Evolutionary conservation across 192 early-diverging fungal species (phyloP), one percentile per base, ranked within the genome.

Genomic region (Podila horticola): DNA sequence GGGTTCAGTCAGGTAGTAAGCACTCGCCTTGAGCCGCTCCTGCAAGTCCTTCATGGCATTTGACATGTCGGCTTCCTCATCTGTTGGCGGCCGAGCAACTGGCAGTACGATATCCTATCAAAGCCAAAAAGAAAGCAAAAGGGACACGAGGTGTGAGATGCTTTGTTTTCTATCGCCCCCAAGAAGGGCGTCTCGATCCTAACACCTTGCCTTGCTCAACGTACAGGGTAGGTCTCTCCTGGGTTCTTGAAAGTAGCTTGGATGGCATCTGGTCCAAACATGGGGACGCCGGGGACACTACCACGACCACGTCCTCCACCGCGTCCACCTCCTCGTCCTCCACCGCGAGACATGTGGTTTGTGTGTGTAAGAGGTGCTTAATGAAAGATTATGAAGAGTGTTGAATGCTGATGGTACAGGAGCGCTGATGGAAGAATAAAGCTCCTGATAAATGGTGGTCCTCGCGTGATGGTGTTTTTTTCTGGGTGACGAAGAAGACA

Each of bases 1-100:
- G 10, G 77, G 77, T 62, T 81, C 77, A 24, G 77, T 81, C 24
- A 81, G 67, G n/a, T 81, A 81, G 20, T 73, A 81, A 28, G 77
- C 51, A 19, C 77, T 69, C 1, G 66, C 41, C 31, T 81, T 69
- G 28, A 67, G 48, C n/a, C 48, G 55, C 5, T 73, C 71, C 45
- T 81, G 48, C 36, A 81, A 33, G 8, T 51, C 41, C 48, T 69
- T 72, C 77, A 81, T 73, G 7, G 69, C 55, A 26, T 69, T 64
- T 15, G 33, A 73, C 70, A 81, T 81, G 5, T 49, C 58, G 10
- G 52, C 22, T 58, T 81, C 77, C 7, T 69, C 66, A 24, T 69
- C 71, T 15, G 66, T 69, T 19, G 71, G 64, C 33, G 34, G 60
- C 34, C 45, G 69, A 51, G 77, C 77, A 17, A 69, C 66, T 11